Evolutionary conservation across 176 grass and related monocot species (phyloP), one percentile per base, ranked within the genome.

Genomic region (Eragrostis nindensis): DNA sequence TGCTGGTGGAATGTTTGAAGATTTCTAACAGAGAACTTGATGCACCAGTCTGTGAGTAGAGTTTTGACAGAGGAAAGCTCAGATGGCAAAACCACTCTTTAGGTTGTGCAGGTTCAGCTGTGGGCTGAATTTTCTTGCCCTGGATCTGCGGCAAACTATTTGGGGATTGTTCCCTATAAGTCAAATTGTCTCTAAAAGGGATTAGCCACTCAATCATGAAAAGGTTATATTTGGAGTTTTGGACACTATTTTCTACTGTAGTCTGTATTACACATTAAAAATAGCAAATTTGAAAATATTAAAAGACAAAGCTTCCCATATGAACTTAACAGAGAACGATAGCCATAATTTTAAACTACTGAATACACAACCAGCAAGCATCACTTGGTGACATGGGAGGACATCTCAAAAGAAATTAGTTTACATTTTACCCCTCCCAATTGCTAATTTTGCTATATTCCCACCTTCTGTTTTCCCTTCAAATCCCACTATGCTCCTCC

Each of bases 21-120:
- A 36, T 78, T 30, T 38, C 45, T 66, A 78, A 78, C 19, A 66
- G 66, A 66, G 29, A n/a, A 67, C 19, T 52, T 53, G 1, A 67
- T 52, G 13, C 64, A 67, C 30, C 67, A 8, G 21, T 7, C 19
- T 2, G 3, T n/a, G 2, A 22, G 71, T 39, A 75, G 38, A 57
- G 55, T 22, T 75, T 57, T 25, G 11, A 26, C 5, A 79, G 19
- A 50, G 17, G 13, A 38, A 77, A 50, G 46, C 52, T 55, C 15
- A 25, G 21, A 56, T 1, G 21, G 64, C n/a, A 55, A 68, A 40
- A 27, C 22, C 2, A 80, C n/a, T 54, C 14, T n/a, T n/a, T 66
- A 40, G 19, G 63, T 15, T 25, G 12, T n/a, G 0, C 8, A 48
- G 27, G 62, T 68, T 68, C 63, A 68, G 62, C 21, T 62, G 54